A percentile compares a stretch with the other conserved stretches of the same genome.
Conservation (phyloP, 2,329 filamentous ascomycete genomes). For the Pestalotiopsis sp. region DNA sequence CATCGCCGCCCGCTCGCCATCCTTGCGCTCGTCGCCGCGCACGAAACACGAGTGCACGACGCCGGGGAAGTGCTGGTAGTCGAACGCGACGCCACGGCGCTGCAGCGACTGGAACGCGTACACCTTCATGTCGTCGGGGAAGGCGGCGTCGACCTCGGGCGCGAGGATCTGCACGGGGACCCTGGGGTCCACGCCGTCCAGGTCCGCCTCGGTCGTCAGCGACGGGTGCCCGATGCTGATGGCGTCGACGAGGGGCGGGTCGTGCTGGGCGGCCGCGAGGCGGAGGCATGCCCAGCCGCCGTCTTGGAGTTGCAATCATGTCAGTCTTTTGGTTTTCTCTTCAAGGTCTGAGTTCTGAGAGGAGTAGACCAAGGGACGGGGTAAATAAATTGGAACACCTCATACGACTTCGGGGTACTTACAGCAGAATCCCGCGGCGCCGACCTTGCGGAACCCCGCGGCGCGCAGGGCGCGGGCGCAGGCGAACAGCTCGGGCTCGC, state of each 20-base stretch:
- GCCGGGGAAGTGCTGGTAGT: slow-evolving; percentile 54
- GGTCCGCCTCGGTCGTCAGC: slow-evolving; percentile 41
- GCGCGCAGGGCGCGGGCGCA: slow-evolving; percentile 35
- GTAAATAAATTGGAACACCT: too few species aligned
- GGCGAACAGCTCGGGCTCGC: slow-evolving; percentile 39
- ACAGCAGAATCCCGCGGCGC: slow-evolving; percentile 46
- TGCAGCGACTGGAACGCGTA: slow-evolving; percentile 41
- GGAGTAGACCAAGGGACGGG: too few species aligned
- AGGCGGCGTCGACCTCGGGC: slow-evolving; percentile 43
- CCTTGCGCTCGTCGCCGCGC: slow-evolving; percentile 41
- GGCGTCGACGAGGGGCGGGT: slow-evolving; percentile 42
- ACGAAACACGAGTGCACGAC: slow-evolving; percentile 48
- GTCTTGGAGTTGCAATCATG: slow-evolving; percentile 11
- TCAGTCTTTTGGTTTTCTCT: too few species aligned
- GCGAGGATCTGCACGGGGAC: slow-evolving; percentile 45
- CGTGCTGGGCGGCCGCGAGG: slow-evolving; percentile 27
- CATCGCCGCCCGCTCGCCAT: slow-evolving; percentile 46
- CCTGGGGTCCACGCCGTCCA: slow-evolving; percentile 38
- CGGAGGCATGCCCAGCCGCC: slow-evolving; percentile 49
- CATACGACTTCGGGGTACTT: too few species aligned
- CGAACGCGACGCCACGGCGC: slow-evolving; percentile 41
- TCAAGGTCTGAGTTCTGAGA: too few species aligned
- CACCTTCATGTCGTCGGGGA: slow-evolving; percentile 47
- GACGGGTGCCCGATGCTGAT: slow-evolving; percentile 45
- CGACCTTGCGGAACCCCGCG: slow-evolving; percentile 34